Conservation (phyloP, 805 yeast genomes). For the Candida endomychidarum region DNA sequence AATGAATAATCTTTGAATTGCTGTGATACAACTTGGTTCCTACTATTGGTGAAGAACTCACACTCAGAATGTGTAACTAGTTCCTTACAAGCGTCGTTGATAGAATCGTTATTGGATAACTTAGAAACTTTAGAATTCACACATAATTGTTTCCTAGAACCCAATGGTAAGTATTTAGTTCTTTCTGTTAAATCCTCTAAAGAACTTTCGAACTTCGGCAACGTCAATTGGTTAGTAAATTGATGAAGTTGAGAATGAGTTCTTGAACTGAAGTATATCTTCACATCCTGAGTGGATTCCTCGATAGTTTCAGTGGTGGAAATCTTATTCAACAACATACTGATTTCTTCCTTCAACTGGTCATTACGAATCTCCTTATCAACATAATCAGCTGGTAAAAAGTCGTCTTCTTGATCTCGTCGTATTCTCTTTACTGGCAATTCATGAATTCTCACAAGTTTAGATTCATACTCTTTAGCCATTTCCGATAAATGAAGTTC, state of each 20-base stretch:
- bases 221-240: conserved; percentile 64
- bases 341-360: conserved; percentile 29
- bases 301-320: conserved; percentile 14
- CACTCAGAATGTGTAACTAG: conserved; percentile 31
- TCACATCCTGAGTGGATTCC: conserved; percentile 17
- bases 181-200: conserved; percentile 48
- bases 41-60: conserved; percentile 21
- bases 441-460: conserved; percentile 16
- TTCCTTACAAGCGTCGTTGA: conserved; percentile 82
- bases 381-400: conserved; percentile 35
- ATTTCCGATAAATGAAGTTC: conserved; percentile 41
- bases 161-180: conserved; percentile 69
- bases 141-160: conserved; percentile 84
- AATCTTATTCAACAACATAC: conserved; percentile 45
- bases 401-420: conserved; percentile 11
- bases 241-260: conserved; percentile 89
- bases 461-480: conserved; percentile 22
- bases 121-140: conserved; percentile 61
- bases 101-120: conserved; percentile 47
- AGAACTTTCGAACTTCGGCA: conserved; percentile 66
- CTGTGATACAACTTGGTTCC: conserved; percentile 19
- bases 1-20: conserved; percentile 57
- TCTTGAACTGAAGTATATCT: conserved; percentile 74
- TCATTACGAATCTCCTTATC: conserved; percentile 24
- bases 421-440: conserved; percentile 14